Base-by-base conservation (phyloP, 768 basidiomycete species). In the Termitomyces sp. region DNA sequence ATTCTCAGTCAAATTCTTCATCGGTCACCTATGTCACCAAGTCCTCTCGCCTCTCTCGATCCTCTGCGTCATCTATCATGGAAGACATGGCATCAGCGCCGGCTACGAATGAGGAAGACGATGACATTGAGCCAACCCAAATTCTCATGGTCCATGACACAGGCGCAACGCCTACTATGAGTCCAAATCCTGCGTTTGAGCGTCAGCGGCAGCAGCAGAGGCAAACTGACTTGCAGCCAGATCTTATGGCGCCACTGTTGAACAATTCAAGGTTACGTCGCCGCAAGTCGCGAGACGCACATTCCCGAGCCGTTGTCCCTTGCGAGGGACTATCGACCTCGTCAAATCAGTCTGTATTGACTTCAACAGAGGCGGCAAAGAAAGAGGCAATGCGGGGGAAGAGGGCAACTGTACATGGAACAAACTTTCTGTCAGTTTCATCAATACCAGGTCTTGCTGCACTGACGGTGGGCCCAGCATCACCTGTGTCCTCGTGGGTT, bases 161-260 rank as follows among this genome's bases (percentile, higher is more conserved):
- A n/a, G 79, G 78, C 32, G 77, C 77, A 40, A 79, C 77, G 25
- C 79, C 75, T 9, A 76, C 71, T 16, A 73, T 80, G 72, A 78
- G 76, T 61, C 80, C 81, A 3, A 81, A 79, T 56, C 77, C 77
- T 25, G 74, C 71, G 34, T 83, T 78, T 56, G 63, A 51, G 25
- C 66, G 55, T 29, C 62, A 67, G 27, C 60, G 55, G 23, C 66
- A 70, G 31, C 68, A 68, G 61, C 68, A 63, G 37, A 32, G 21
- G 21, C 31, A 59, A 25, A 25, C 43, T 42, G 40, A 54, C 34
- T 12, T 11, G 14, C 31, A 58, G 46, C 29, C 46, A 1, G 35
- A 32, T 29, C 17, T 55, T 23, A 51, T 62, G 21, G 51, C 37
- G n/a, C 47, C 54, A 14, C 54, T 48, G 40, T 41, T 59, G 25